Evolutionary conservation across 2,329 filamentous ascomycete genomes (phyloP).

Genomic region (Gnomoniopsis smithogilvyi): DNA sequence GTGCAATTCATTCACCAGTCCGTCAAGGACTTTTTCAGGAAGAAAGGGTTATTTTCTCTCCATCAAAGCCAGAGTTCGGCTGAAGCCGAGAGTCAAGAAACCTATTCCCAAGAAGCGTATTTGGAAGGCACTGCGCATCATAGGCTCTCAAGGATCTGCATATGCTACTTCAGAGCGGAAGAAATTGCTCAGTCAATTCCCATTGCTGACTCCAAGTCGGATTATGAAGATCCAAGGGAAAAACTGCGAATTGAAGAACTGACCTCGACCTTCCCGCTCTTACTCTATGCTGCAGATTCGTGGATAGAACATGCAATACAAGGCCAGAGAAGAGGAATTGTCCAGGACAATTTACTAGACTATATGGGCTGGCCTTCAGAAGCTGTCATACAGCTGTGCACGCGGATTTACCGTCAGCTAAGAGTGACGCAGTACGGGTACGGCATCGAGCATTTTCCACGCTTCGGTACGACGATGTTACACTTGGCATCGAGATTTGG

Average conservation of each 20-base stretch:
- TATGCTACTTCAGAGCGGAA: conserved; percentile 25
- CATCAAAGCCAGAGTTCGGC: conserved; percentile 6
- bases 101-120: not conserved
- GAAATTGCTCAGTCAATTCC: conserved; percentile 19
- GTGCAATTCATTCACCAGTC: conserved; percentile 34
- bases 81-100: too few relatives aligned
- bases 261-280: not conserved
- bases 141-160: conserved; percentile 24
- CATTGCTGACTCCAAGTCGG: too few relatives aligned
- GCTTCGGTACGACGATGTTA: too few relatives aligned
- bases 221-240: not conserved
- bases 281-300: not conserved
- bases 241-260: not conserved
- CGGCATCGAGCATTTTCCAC: too few relatives aligned
- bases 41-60: conserved; percentile 21
- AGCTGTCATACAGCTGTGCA: not conserved
- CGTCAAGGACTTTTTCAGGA: conserved; percentile 30
- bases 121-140: conserved; percentile 17
- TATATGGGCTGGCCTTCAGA: not conserved
- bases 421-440: too few relatives aligned
- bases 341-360: not conserved
- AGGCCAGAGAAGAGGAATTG: not conserved
- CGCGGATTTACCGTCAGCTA: too few relatives aligned
- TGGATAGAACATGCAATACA: not conserved
- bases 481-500: too few relatives aligned